Evolutionary conservation across 345 rosid genomes (phyloP).

Genomic region (Geranium brycei): DNA sequence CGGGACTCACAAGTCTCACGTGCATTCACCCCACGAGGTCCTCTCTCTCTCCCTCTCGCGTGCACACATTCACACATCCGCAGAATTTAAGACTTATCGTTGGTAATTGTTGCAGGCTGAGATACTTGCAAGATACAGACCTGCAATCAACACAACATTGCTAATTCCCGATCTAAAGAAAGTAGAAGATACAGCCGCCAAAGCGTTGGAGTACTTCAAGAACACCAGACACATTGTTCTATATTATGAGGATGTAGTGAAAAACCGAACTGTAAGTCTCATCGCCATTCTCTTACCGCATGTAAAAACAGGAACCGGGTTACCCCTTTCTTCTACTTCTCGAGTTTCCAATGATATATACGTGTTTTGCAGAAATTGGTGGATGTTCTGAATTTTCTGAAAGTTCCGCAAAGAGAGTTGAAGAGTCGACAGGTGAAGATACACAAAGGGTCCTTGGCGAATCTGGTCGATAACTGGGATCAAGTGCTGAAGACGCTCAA

Average conservation of each 20-base stretch:
- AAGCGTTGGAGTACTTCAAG: conserved; percentile 74
- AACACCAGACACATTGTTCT: conserved; percentile 62
- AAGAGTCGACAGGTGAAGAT: conserved; percentile 90
- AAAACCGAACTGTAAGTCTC: conserved; percentile 60
- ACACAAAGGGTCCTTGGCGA: conserved; percentile 64
- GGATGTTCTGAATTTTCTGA: conserved; percentile 71
- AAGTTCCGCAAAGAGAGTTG: conserved; percentile 54
- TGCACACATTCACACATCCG: not conserved
- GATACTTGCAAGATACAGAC: conserved; percentile 82
- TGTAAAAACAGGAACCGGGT: no score
- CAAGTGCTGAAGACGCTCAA: conserved; percentile 52
- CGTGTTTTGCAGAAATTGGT: conserved; percentile 42
- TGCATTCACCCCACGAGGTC: conserved; percentile 84
- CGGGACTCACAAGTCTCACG: conserved; percentile 96
- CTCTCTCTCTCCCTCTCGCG: not conserved
- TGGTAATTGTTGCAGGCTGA: conserved; percentile 60
- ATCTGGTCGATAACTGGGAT: conserved; percentile 64
- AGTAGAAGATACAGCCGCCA: conserved; percentile 57
- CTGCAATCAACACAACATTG: conserved; percentile 50
- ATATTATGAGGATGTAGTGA: conserved; percentile 80
- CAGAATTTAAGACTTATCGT: no score
- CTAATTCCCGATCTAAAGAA: conserved; percentile 50
- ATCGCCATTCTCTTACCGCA: not conserved
- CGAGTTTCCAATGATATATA: not conserved
- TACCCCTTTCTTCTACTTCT: no score